These are phyloP conservation scores for Trichosporon faecale DNA, from an alignment of 1,284 basidiomycete genomes.

Conservation along the genomic window DNA sequence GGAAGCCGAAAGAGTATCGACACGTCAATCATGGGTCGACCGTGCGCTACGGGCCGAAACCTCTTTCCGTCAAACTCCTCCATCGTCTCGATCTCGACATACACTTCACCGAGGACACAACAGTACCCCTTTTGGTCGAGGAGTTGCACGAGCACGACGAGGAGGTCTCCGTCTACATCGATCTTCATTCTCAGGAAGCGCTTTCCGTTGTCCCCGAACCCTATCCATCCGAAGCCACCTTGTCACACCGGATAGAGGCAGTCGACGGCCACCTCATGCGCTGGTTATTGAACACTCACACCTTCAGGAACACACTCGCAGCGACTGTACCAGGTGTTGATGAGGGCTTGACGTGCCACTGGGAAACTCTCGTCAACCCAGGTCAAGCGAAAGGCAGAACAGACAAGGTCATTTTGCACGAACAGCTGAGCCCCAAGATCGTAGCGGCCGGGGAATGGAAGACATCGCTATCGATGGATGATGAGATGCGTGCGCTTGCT, in stretches of 20 bases:
- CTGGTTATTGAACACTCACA: not conserved
- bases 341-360: not conserved
- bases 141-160: not conserved
- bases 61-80: not conserved
- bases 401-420: not conserved
- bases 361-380: not conserved
- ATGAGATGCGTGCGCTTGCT: not conserved
- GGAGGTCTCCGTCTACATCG: not conserved
- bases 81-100: not conserved
- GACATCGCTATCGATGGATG: not conserved
- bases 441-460: not conserved
- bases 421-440: not conserved
- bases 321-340: not conserved
- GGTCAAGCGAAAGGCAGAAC: not conserved
- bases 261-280: not conserved
- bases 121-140: not conserved
- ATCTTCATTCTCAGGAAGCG: not conserved
- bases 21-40: not conserved
- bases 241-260: not conserved
- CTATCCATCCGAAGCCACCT: not conserved
- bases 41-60: not conserved
- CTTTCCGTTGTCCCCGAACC: not conserved
- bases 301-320: not conserved
- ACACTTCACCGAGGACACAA: not conserved
- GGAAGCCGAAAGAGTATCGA: not conserved